Conservation (phyloP, 169 alveolate genomes). For the Blepharisma undulans region DNA sequence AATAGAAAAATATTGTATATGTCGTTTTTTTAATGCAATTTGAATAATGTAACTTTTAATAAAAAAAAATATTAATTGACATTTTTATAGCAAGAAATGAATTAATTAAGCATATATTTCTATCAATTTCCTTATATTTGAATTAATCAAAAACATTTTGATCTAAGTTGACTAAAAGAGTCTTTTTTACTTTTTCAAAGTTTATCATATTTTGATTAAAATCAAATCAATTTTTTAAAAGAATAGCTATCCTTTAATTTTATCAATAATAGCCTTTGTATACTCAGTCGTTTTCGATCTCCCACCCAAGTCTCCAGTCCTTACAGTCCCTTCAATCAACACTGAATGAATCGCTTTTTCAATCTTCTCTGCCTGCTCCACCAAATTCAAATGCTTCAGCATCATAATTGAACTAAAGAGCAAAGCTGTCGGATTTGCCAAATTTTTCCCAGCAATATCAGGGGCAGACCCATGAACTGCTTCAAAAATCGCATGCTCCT, state of each 20-base stretch:
- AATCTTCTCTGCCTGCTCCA: slow-evolving; percentile 58
- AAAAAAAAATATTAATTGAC: too few species aligned
- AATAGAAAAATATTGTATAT: too few species aligned
- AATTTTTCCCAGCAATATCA: slow-evolving; percentile 58
- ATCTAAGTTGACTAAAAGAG: too few species aligned
- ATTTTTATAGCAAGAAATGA: too few species aligned
- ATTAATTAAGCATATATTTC: too few species aligned
- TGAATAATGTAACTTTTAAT: too few species aligned
- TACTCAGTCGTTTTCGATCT: slow-evolving; percentile 50
- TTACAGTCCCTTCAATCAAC: slow-evolving; percentile 51
- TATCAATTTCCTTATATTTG: too few species aligned
- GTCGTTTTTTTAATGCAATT: neutral
- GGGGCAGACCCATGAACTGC: slow-evolving; percentile 58
- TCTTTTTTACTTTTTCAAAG: neutral
- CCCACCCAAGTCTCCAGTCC: slow-evolving; percentile 74
- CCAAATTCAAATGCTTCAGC: slow-evolving; percentile 71
- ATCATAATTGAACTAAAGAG: slow-evolving; percentile 50
- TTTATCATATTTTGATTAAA: too few species aligned
- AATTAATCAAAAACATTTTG: too few species aligned
- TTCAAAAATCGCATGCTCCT: slow-evolving; percentile 54
- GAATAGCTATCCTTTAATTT: neutral
- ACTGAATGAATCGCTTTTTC: slow-evolving; percentile 58
- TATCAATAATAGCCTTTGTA: slow-evolving; percentile 59
- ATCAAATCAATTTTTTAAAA: neutral
- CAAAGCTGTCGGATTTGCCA: slow-evolving; percentile 70